These are phyloP conservation scores for Bacidia gigantensis DNA, from an alignment of 495 filamentous ascomycete species.

Conservation along the genomic window DNA sequence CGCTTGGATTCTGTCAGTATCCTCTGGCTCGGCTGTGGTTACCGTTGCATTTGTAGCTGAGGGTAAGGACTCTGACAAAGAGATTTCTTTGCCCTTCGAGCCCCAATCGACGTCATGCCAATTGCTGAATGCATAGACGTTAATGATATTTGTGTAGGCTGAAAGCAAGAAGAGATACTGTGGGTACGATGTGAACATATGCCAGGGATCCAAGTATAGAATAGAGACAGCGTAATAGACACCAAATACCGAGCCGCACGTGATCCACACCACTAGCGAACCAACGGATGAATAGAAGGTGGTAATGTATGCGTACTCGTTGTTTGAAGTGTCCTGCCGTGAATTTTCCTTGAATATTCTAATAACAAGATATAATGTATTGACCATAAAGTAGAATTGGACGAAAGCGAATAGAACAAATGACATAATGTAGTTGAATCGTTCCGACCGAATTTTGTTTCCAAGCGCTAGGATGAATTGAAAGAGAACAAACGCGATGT, in stretches of 20 bases:
- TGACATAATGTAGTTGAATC: neutral
- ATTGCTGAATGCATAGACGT: slow-evolving; percentile 95
- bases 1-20: neutral
- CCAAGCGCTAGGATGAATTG: neutral
- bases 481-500: slow-evolving; percentile 33
- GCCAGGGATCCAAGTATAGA: slow-evolving; percentile 95
- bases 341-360: neutral
- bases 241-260: slow-evolving; percentile 82
- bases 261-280: slow-evolving; percentile 76
- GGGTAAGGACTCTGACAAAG: neutral
- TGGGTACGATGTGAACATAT: slow-evolving; percentile 97
- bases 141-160: slow-evolving; percentile 99
- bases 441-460: neutral
- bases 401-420: neutral
- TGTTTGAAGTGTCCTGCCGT: neutral
- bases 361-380: neutral
- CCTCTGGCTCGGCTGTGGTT: neutral
- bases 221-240: slow-evolving; percentile 92
- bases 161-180: slow-evolving; percentile 83
- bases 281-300: slow-evolving; percentile 64
- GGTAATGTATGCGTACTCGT: slow-evolving; percentile 3
- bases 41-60: neutral
- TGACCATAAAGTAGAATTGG: neutral
- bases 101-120: slow-evolving; percentile 99
- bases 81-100: slow-evolving; percentile 48